Evolutionary conservation across 441 rosid species (phyloP), one percentile per base, ranked within the genome.

Genomic region (Metrosideros polymorpha): DNA sequence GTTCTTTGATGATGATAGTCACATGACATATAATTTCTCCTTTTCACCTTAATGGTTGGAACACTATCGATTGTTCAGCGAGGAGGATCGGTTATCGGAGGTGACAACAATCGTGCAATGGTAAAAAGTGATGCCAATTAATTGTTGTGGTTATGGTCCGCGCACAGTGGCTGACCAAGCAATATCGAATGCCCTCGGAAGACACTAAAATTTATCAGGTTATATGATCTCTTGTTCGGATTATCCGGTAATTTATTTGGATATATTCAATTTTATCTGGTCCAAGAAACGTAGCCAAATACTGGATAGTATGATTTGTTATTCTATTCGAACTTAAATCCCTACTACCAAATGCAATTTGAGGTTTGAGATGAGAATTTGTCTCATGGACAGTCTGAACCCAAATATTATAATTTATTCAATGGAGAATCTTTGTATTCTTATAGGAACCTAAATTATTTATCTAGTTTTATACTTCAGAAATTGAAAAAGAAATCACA

Each of bases 201-300:
- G 8, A n/a, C 13, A 57, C 12, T 0, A 3, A 0, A 4, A n/a
- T n/a, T n/a, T n/a, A 57, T 10, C n/a, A 14, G 0, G 15, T n/a
- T 12, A n/a, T 57, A 5, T 4, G 32, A n/a, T 14, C 13, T 1
- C 2, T 4, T n/a, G 2, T n/a, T 10, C 0, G 5, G 9, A 4
- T n/a, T n/a, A 57, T n/a, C 18, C 0, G 6, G 27, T 15, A 2
- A 29, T 14, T 59, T 59, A 29, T 29, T 1, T 15, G 3, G 39
- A 59, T 59, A 59, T 14, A 59, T 15, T 7, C 0, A 6, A 4
- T 1, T 29, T 59, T 29, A 59, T 59, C 14, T 2, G 5, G 22
- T 59, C 7, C 0, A 7, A 39, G 29, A 3, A 9, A 59, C 1
- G 2, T 29, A 14, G 22, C 39, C 39, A 59, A 59, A 9, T 29